These are phyloP conservation scores for Colletotrichum tamarilloi DNA, from an alignment of 2,329 filamentous ascomycete species.

Conservation along the genomic window DNA sequence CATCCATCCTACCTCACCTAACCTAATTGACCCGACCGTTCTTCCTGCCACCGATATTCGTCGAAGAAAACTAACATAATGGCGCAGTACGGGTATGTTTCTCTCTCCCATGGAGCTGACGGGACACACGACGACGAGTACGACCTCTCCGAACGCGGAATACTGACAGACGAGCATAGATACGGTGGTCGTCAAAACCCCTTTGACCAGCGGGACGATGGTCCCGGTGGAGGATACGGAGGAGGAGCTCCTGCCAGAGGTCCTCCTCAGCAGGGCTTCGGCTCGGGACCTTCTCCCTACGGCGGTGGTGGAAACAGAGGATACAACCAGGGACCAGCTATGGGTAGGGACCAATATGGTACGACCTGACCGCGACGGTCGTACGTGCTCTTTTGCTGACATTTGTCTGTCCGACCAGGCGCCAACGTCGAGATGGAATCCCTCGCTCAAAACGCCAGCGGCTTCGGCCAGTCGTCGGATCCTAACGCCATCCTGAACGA, in stretches of 20 bases:
- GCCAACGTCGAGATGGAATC: slow-evolving; percentile 78
- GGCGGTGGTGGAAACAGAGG: slow-evolving; percentile 38
- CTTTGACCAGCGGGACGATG: slow-evolving; percentile 65
- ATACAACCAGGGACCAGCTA: slow-evolving; percentile 39
- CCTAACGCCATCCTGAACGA: slow-evolving; percentile 86
- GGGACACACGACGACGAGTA: slow-evolving; percentile 29
- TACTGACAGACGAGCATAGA: slow-evolving; percentile 53
- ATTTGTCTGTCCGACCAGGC: slow-evolving; percentile 41
- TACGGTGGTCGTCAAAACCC: slow-evolving; percentile 68
- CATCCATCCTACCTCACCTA: background rate
- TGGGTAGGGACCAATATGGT: slow-evolving; percentile 35
- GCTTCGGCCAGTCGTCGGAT: slow-evolving; percentile 60
- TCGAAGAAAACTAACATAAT: slow-evolving; percentile 49
- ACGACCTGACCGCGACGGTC: slow-evolving; percentile 29
- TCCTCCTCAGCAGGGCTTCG: slow-evolving; percentile 33
- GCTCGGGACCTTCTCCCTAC: slow-evolving; percentile 37
- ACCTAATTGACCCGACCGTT: slow-evolving; percentile 9
- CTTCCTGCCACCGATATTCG: slow-evolving; percentile 11
- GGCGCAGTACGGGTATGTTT: slow-evolving; percentile 60
- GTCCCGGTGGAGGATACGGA: slow-evolving; percentile 42
- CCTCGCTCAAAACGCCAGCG: slow-evolving; percentile 63
- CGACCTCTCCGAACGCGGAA: slow-evolving; percentile 24
- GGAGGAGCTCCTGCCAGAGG: background rate
- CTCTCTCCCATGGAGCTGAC: slow-evolving; percentile 33
- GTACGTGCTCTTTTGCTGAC: slow-evolving; percentile 19